phyloP scores from a whole-genome alignment of 345 rosid species.

The Salix arbutifolia region DNA sequence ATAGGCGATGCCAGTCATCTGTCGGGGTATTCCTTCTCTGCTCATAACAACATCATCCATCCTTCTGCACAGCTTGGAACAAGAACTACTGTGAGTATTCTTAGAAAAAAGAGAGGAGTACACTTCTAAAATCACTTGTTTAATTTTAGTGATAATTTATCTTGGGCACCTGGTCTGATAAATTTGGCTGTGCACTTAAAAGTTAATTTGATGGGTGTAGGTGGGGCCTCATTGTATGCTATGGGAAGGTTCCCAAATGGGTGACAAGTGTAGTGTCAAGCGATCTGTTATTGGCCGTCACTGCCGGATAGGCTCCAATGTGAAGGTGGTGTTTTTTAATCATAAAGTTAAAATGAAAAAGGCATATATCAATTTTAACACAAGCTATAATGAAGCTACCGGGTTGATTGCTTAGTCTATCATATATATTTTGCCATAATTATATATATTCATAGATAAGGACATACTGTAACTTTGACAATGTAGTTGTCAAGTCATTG shows the following conservation, averaged over 20 bases:
- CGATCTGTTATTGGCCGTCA: slow-evolving; percentile 94
- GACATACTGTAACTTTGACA: background rate
- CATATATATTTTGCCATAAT: background rate
- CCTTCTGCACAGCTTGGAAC: slow-evolving; percentile 80
- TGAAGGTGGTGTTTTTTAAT: slow-evolving; percentile 50
- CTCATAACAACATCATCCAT: slow-evolving; percentile 74
- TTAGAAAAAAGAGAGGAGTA: background rate
- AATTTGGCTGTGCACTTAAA: background rate
- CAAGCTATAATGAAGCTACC: background rate
- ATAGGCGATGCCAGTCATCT: slow-evolving; percentile 81
- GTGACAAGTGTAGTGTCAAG: slow-evolving; percentile 93
- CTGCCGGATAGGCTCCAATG: slow-evolving; percentile 93
- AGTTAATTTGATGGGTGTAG: slow-evolving; percentile 37
- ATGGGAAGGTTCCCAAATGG: slow-evolving; percentile 93
- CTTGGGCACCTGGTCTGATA: background rate
- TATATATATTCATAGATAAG: background rate
- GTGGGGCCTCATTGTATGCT: slow-evolving; percentile 91
- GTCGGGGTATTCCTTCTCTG: slow-evolving; percentile 75
- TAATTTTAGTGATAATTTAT: background rate
- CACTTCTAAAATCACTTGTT: background rate
- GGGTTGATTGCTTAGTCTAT: background rate
- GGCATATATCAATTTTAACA: background rate
- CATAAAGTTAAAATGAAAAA: background rate
- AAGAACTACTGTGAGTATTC: slow-evolving; percentile 60
- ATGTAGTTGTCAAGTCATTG: background rate